phyloP scores from a whole-genome alignment of 2,329 filamentous ascomycete species.

The Pseudomassariella vexata region DNA sequence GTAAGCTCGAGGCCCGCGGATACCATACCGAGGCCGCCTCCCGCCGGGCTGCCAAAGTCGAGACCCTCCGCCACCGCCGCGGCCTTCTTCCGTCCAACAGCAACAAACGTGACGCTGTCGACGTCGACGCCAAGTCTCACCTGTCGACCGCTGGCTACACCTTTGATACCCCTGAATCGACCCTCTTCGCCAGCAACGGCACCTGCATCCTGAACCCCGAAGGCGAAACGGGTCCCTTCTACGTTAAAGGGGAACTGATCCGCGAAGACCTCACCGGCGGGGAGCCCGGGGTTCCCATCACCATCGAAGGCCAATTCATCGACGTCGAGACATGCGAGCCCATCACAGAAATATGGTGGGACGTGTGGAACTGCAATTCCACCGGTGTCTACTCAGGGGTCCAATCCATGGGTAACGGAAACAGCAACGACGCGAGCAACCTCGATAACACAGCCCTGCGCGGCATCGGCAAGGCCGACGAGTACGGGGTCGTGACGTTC shows the following conservation, averaged over 20 bases:
- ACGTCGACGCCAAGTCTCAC: conserved; percentile 10
- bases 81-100: too few species aligned
- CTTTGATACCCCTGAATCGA: conserved; percentile 23
- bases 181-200: conserved; percentile 34
- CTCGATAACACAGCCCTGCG: conserved; percentile 34
- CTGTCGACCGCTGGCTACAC: conserved; percentile 29
- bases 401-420: conserved; percentile 30
- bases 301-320: conserved; percentile 47
- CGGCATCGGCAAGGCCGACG: conserved; percentile 33
- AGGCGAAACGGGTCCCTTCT: conserved; percentile 49
- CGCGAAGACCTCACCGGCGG: conserved; percentile 40
- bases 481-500: conserved; percentile 35
- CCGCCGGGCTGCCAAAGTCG: conserved; percentile 2
- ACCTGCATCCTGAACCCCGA: conserved; percentile 47
- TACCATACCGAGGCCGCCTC: not conserved
- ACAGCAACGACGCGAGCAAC: conserved; percentile 32
- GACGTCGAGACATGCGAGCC: conserved; percentile 48
- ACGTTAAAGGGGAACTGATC: conserved; percentile 45
- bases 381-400: conserved; percentile 45
- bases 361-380: conserved; percentile 44
- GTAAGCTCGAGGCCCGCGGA: not conserved
- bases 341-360: conserved; percentile 39
- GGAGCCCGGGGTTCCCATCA: conserved; percentile 40
- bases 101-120: conserved; percentile 27
- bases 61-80: not conserved